Conservation (phyloP, 192 early-diverging fungal genomes). For the Dissophora ornata region DNA sequence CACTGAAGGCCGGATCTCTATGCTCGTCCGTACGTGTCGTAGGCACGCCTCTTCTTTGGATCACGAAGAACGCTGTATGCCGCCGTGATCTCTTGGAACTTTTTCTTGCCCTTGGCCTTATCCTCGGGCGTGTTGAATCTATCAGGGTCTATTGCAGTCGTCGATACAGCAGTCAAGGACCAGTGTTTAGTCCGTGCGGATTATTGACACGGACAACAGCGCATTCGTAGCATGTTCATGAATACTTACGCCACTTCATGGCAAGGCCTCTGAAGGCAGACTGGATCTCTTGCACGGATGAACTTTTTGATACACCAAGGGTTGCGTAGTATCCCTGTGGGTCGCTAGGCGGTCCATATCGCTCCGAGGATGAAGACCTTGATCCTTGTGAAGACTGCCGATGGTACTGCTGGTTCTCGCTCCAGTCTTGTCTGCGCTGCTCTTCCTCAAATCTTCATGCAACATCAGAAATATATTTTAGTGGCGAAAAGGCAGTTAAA, state of each 20-base stretch:
- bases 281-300: slow-evolving; percentile 60
- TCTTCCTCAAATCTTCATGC: slow-evolving; percentile 46
- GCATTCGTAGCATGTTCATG: too few relatives aligned
- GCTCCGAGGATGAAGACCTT: slow-evolving; percentile 7
- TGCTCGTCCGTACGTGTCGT: slow-evolving; percentile 20
- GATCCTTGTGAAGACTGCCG: slow-evolving; percentile 24
- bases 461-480: too few relatives aligned
- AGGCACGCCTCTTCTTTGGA: slow-evolving; percentile 44
- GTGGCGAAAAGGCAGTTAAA: neutral
- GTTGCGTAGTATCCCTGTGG: slow-evolving; percentile 59
- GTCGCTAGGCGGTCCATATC: slow-evolving; percentile 34
- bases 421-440: slow-evolving; percentile 49
- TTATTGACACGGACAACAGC: too few relatives aligned
- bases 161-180: too few relatives aligned
- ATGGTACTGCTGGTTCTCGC: slow-evolving; percentile 45
- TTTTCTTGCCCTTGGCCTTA: slow-evolving; percentile 60
- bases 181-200: too few relatives aligned
- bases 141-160: slow-evolving; percentile 55
- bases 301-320: slow-evolving; percentile 46
- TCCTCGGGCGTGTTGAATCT: slow-evolving; percentile 57
- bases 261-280: slow-evolving; percentile 62
- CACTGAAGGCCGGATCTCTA: too few relatives aligned
- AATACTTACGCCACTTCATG: slow-evolving; percentile 53
- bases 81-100: slow-evolving; percentile 62
- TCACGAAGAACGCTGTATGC: slow-evolving; percentile 65